These are phyloP conservation scores for Saccharomycopsis malanga DNA, from an alignment of 805 yeast genomes.

Conservation along the genomic window DNA sequence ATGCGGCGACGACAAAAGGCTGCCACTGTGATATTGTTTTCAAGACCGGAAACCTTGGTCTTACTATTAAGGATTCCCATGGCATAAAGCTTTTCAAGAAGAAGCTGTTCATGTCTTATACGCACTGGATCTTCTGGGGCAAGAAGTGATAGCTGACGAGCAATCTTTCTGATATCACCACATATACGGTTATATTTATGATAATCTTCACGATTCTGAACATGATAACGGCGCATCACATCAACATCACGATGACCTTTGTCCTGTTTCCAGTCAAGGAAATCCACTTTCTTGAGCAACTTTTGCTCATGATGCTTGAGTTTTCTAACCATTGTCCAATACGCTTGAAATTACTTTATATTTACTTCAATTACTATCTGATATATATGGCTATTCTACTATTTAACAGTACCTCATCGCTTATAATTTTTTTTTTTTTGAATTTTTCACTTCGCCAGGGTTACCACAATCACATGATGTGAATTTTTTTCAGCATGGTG, in stretches of 20 bases:
- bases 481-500: too few relatives aligned
- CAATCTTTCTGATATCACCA: conserved; percentile 83
- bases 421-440: too few relatives aligned
- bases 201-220: conserved; percentile 93
- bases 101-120: conserved; percentile 77
- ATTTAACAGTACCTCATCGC: too few relatives aligned
- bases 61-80: conserved; percentile 89
- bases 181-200: conserved; percentile 89
- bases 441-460: too few relatives aligned
- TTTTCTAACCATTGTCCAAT: conserved; percentile 70
- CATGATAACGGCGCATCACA: conserved; percentile 90
- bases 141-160: conserved; percentile 75
- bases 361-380: too few relatives aligned
- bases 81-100: conserved; percentile 77
- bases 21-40: conserved; percentile 85
- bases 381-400: too few relatives aligned
- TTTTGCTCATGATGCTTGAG: conserved; percentile 94
- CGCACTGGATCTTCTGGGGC: conserved; percentile 86
- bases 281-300: conserved; percentile 89
- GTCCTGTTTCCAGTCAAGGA: conserved; percentile 96
- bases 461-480: too few relatives aligned
- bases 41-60: conserved; percentile 85
- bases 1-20: conserved; percentile 88
- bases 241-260: conserved; percentile 93
- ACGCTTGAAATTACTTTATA: too few relatives aligned